phyloP scores from a whole-genome alignment of 1,139 yeast species.

The Arxiozyma slooffiae region DNA sequence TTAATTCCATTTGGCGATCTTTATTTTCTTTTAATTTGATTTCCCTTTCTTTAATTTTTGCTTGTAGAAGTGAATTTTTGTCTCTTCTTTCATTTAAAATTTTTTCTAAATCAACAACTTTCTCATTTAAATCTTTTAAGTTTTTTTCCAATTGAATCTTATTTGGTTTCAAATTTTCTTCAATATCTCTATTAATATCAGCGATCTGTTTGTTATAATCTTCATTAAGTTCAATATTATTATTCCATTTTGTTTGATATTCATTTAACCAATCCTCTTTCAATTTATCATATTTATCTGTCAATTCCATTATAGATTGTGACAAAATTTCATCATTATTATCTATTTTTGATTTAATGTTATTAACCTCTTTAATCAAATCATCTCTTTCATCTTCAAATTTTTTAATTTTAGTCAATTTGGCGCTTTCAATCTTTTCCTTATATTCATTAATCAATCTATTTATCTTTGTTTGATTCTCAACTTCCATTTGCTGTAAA shows the following conservation, averaged over 20 bases:
- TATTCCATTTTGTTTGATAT: constrained; percentile 21
- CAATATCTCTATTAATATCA: constrained; percentile 15
- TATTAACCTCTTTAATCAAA: constrained; percentile 19
- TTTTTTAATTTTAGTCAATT: constrained; percentile 28
- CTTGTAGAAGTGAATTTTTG: constrained; percentile 6
- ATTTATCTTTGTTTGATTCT: constrained; percentile 33
- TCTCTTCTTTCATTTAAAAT: constrained; percentile 11
- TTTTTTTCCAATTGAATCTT: constrained; percentile 13
- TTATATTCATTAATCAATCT: constrained; percentile 33
- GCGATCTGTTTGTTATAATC: constrained; percentile 13
- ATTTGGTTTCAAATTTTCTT: constrained; percentile 14
- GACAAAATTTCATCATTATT: constrained; percentile 21
- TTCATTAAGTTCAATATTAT: constrained; percentile 16
- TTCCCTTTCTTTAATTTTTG: constrained; percentile 7
- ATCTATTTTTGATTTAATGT: constrained; percentile 19
- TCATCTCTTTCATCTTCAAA: constrained; percentile 26
- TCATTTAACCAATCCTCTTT: constrained; percentile 24
- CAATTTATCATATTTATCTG: constrained; percentile 15
- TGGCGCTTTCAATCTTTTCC: constrained; percentile 33
- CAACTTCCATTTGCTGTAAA: constrained; percentile 31
- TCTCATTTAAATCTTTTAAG: constrained; percentile 13
- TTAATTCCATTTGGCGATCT: constrained; percentile 16
- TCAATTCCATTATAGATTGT: constrained; percentile 17
- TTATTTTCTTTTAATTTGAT: constrained; percentile 12
- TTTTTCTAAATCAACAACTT: constrained; percentile 17